These are phyloP conservation scores for Lichina pygmaea DNA, from an alignment of 495 filamentous ascomycete genomes.

Conservation along the genomic window DNA sequence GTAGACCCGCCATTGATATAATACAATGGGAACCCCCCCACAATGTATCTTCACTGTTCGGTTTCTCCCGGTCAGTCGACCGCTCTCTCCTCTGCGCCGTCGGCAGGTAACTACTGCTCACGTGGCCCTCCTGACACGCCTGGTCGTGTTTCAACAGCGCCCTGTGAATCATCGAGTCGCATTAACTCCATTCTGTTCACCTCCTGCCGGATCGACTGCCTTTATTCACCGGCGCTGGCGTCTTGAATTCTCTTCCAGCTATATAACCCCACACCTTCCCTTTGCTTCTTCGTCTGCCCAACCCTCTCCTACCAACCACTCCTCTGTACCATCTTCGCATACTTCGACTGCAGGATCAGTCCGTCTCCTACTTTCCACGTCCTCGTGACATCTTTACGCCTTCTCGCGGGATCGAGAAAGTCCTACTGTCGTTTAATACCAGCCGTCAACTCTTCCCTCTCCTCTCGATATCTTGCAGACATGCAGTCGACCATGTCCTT, in stretches of 20 bases:
- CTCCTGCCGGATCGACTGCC: neutral
- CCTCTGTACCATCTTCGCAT: neutral
- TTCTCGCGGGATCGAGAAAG: constrained; percentile 3
- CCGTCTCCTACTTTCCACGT: neutral
- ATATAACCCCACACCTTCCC: neutral
- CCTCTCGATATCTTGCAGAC: neutral
- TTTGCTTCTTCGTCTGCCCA: neutral
- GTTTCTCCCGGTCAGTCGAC: no score
- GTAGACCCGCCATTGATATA: no score
- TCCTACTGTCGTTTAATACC: neutral
- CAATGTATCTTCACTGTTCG: no score
- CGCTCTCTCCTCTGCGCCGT: no score
- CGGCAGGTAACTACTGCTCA: no score
- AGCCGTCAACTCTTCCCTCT: neutral
- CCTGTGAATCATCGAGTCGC: no score
- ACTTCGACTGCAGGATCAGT: neutral
- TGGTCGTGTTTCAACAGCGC: no score
- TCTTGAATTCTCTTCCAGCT: neutral
- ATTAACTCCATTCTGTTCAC: neutral
- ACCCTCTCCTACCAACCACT: neutral
- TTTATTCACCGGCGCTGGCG: neutral
- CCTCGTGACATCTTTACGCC: neutral
- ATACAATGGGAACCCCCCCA: no score
- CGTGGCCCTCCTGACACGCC: no score
- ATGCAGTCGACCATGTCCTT: neutral